Base-by-base conservation (phyloP, 1,284 basidiomycete genomes). In the Apiotrichum domesticum region DNA sequence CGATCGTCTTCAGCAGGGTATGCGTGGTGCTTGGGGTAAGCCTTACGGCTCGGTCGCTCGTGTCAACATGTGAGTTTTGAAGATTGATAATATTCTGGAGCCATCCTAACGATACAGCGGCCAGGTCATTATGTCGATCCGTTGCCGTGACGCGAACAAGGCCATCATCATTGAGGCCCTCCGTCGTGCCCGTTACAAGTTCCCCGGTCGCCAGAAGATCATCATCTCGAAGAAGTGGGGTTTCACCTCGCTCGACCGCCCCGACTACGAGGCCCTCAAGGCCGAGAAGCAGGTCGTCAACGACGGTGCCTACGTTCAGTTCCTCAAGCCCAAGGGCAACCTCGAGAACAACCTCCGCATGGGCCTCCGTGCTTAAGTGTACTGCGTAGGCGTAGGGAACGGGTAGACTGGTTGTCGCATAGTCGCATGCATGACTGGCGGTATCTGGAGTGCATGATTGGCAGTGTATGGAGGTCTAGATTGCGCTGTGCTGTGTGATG, bases 11-110 rank as follows among this genome's bases (percentile, higher is more conserved):
- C 94, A 98, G 80, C 96, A 95, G 59, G 95, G 95, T 80, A 98
- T 98, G 95, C 91, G 95, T 82, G 95, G 95, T 71, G 95, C 95
- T 62, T 98, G 94, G 93, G 95, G 95, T 72, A 97, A 98, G 83
- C 94, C 95, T 51, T 98, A 96, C 79, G 95, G 93, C 57, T 70
- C 62, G 54, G 72, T 75, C 60, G 72, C 73, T 54, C 73, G 73
- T 66, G 72, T 75, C 69, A 73, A 75, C 72, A 73, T 73, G 70
- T 74, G 55, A 63, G 70, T 69, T 5, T 21, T 3, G 32, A 37
- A 7, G 32, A 44, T 6, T 4, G 10, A 5, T 34, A 8, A 32
- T 32, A 34, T 13, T 10, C 11, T 33, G 33, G 35, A 42, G 13
- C 11, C 42, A n/a, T 14, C 39, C 54, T 56, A 34, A 54, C 51